Conservation (phyloP, 331 rosid species). For the Prunus yedoensis region DNA sequence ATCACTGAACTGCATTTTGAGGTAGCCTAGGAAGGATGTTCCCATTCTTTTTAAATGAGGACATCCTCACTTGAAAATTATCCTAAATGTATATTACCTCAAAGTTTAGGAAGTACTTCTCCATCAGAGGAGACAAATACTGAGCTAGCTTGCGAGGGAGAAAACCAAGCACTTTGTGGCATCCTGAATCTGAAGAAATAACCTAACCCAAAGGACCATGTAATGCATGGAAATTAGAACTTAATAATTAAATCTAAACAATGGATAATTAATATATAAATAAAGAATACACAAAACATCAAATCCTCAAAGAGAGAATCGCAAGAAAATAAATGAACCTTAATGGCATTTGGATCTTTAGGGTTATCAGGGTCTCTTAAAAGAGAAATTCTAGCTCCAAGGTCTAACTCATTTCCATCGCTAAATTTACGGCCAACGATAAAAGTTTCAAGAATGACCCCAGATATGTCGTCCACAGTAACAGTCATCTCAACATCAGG, state of each 20-base stretch:
- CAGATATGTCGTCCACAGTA: conserved; percentile 29
- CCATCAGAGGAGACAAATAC: conserved; percentile 72
- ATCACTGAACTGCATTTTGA: too few relatives aligned
- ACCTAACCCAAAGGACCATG: conserved; percentile 49
- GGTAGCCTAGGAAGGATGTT: neutral
- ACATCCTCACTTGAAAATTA: too few relatives aligned
- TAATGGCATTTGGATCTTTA: conserved; percentile 75
- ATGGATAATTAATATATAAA: neutral
- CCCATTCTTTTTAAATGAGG: too few relatives aligned
- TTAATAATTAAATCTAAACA: neutral
- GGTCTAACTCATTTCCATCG: conserved; percentile 42
- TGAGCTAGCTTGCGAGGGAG: conserved; percentile 74
- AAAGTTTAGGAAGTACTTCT: conserved; percentile 53
- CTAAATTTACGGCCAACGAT: conserved; percentile 76
- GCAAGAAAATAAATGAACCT: conserved; percentile 44
- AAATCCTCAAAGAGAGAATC: neutral
- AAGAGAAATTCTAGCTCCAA: conserved; percentile 49
- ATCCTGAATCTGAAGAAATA: conserved; percentile 55
- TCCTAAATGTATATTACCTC: conserved; percentile 43
- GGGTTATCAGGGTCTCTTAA: conserved; percentile 67
- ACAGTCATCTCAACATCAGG: conserved; percentile 17
- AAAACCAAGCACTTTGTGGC: conserved; percentile 60
- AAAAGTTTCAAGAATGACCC: conserved; percentile 53
- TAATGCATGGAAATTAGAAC: conserved; percentile 12
- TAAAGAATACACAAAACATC: neutral